Conservation (phyloP, 345 rosid genomes). For the Lumnitzera littorea region DNA sequence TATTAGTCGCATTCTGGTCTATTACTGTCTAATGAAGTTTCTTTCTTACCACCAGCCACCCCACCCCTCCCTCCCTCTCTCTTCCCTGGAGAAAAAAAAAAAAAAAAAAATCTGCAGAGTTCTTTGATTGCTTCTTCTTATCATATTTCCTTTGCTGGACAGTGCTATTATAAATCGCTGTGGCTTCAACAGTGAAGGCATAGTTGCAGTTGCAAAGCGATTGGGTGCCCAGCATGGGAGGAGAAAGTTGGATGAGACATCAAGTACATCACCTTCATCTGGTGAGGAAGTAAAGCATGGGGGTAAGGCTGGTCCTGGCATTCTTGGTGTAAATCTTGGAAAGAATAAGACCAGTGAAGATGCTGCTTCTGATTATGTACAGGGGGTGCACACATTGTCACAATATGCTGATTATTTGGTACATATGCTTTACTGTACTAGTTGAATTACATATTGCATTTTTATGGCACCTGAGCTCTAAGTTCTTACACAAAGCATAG, state of each 20-base stretch:
- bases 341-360: slow-evolving; percentile 96
- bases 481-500: neutral
- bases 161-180: slow-evolving; percentile 92
- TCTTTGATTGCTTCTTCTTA: slow-evolving; percentile 3
- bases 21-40: too few species aligned
- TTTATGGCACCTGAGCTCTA: too few species aligned
- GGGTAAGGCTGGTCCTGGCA: slow-evolving; percentile 98
- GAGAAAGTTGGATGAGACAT: slow-evolving; percentile 82
- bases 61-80: too few species aligned
- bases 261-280: slow-evolving; percentile 49
- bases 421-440: slow-evolving; percentile 13
- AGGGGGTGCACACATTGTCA: slow-evolving; percentile 94
- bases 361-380: slow-evolving; percentile 91
- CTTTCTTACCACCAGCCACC: neutral
- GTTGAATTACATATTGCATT: slow-evolving; percentile 3
- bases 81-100: neutral
- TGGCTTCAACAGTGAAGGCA: slow-evolving; percentile 98
- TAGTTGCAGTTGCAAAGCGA: slow-evolving; percentile 89
- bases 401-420: slow-evolving; percentile 99
- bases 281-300: slow-evolving; percentile 60
- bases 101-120: neutral
- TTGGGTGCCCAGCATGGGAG: slow-evolving; percentile 98
- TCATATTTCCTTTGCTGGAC: slow-evolving; percentile 18
- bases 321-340: slow-evolving; percentile 96
- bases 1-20: neutral